Base-by-base conservation (phyloP, 2,329 filamentous ascomycete genomes). In the Epichloe elymi region DNA sequence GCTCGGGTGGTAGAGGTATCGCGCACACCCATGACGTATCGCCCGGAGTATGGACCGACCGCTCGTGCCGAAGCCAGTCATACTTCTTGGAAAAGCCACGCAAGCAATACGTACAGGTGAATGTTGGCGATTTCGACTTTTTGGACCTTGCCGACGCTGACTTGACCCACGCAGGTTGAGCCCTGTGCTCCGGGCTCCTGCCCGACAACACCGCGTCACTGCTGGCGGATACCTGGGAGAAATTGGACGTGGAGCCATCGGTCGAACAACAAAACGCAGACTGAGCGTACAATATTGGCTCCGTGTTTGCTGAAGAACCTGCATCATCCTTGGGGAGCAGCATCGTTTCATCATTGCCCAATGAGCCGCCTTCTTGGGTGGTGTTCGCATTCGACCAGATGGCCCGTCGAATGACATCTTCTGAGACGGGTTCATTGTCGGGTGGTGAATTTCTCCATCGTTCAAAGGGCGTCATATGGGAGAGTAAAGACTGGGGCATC, bases 21-120 rank as follows among this genome's bases (percentile, higher is more conserved):
- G 71, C 70, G 55, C 79, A 82, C 5, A 79, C 70, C 72, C 71
- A 78, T 0, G 62, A 64, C 38, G 66, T 62, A 5, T 67, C 63
- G 0, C 64, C 63, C 4, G 73, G 63, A 2, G 75, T 59, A 54
- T 78, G 74, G 3, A 77, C 63, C 1, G 73, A 73, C 40, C 74
- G 67, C 53, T 77, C 75, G 54, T 78, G 75, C 1, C 75, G 65
- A 12, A 65, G 60, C 66, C 67, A 69, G 49, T 71, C 69, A 49
- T 69, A 69, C 41, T 65, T 67, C 48, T 68, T 70, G 49, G 63
- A 64, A 49, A 71, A 71, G 40, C 54, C 60, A 26, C 68, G 65
- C 5, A 56, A 54, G 50, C 69, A 71, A 51, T 68, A 67, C 0
- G 64, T 67, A 54, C 69, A 71, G 26, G 63, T 60, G 47, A 69